Conservation (phyloP, 2,329 filamentous ascomycete genomes). For the Furcasterigmium furcatum region DNA sequence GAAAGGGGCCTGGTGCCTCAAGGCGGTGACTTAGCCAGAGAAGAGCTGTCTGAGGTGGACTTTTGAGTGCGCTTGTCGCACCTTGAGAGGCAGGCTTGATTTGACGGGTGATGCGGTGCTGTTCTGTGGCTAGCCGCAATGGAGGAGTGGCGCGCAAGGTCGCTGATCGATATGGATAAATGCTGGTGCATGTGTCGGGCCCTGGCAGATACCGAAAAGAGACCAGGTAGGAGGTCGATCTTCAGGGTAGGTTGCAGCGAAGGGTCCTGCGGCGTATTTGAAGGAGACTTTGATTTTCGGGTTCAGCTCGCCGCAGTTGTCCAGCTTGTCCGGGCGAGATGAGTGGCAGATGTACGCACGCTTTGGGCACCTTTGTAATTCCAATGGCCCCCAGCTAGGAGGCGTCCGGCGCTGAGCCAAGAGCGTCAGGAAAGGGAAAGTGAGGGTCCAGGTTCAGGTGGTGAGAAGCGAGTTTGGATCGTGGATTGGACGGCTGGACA, state of each 20-base stretch:
- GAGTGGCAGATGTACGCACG: neutral
- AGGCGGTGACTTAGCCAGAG: neutral
- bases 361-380: conserved; percentile 3
- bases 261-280: neutral
- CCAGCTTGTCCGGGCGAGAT: neutral
- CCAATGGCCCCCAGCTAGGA: neutral
- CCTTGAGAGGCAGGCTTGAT: neutral
- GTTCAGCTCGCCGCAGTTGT: neutral
- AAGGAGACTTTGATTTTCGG: neutral
- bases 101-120: neutral
- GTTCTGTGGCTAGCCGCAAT: too few species aligned
- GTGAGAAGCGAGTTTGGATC: neutral
- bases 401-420: neutral
- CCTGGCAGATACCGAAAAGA: neutral
- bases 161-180: neutral
- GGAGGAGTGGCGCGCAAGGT: neutral
- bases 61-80: neutral
- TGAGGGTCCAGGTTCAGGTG: neutral
- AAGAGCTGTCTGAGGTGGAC: neutral
- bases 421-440: neutral
- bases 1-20: neutral
- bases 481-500: conserved; percentile 1
- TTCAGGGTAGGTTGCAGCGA: neutral
- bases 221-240: neutral
- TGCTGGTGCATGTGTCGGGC: neutral